phyloP scores from a whole-genome alignment of 768 basidiomycete genomes.

The Hypholoma fasciculare region DNA sequence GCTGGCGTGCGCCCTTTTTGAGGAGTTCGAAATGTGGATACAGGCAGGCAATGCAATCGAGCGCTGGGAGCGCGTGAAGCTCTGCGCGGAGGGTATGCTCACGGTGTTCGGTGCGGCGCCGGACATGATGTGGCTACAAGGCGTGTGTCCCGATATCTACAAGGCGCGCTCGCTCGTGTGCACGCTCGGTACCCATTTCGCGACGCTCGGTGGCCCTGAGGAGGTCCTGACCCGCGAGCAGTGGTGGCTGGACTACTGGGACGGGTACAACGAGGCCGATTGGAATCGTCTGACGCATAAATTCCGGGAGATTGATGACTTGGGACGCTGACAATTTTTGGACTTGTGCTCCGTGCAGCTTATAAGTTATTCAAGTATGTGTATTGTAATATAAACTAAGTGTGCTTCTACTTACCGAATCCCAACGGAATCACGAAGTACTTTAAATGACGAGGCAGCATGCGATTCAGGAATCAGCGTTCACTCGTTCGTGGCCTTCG shows the following conservation, averaged over 20 bases:
- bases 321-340: not conserved
- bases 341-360: not conserved
- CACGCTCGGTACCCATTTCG: slow-evolving; percentile 16
- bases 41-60: slow-evolving; percentile 19
- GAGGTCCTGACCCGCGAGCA: slow-evolving; percentile 18
- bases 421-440: too few relatives aligned
- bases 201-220: slow-evolving; percentile 18
- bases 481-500: too few relatives aligned
- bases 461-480: too few relatives aligned
- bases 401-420: too few relatives aligned
- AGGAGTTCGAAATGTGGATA: slow-evolving; percentile 26
- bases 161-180: slow-evolving; percentile 18
- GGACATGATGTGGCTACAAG: slow-evolving; percentile 16
- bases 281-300: slow-evolving; percentile 19
- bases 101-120: slow-evolving; percentile 23
- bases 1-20: slow-evolving; percentile 25
- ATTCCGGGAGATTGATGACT: slow-evolving; percentile 7
- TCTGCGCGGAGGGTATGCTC: slow-evolving; percentile 30
- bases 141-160: slow-evolving; percentile 19
- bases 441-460: too few relatives aligned
- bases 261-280: slow-evolving; percentile 20
- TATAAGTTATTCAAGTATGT: too few relatives aligned
- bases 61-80: slow-evolving; percentile 26
- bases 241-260: slow-evolving; percentile 28
- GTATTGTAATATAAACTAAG: too few relatives aligned